A percentile compares a stretch with the other conserved stretches of the same genome.
Evolutionary conservation across 2,329 filamentous ascomycete genomes (phyloP).

Genomic region (Lomentospora prolificans): DNA sequence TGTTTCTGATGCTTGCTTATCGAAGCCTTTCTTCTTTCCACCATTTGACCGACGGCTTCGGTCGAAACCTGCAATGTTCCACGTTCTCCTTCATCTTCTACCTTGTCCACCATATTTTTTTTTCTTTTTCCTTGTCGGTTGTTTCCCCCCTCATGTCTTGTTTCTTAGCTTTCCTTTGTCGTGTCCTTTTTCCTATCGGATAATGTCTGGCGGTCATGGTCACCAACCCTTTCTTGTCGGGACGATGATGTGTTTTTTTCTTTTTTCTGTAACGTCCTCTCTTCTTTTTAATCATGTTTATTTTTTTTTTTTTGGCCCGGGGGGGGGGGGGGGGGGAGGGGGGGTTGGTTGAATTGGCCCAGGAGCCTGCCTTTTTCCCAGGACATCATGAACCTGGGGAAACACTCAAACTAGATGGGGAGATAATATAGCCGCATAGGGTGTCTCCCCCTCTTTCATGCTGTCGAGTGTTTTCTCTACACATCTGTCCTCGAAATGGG

Average conservation of each 20-base stretch:
- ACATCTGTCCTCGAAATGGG: constrained; percentile 1
- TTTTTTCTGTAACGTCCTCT: neutral
- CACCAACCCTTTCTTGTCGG: too few relatives aligned
- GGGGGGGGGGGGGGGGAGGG: neutral
- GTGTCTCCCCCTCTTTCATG: neutral
- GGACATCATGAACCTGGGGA: too few relatives aligned
- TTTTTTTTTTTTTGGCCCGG: neutral
- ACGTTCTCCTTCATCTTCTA: neutral
- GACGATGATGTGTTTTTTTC: neutral
- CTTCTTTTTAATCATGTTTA: neutral
- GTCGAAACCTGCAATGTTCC: too few relatives aligned
- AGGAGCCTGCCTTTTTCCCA: too few relatives aligned
- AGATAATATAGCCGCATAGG: too few relatives aligned
- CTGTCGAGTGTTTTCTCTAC: neutral
- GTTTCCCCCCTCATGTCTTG: constrained; percentile 6
- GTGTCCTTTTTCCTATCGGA: constrained; percentile 11
- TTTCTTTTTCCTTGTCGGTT: too few relatives aligned
- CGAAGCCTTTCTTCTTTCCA: neutral
- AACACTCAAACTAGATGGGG: too few relatives aligned
- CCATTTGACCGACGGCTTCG: too few relatives aligned
- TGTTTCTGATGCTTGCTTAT: too few relatives aligned
- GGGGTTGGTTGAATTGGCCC: neutral
- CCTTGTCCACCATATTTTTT: neutral
- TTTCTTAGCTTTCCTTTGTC: constrained; percentile 10
- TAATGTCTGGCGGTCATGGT: constrained; percentile 6